phyloP scores from a whole-genome alignment of 2,329 filamentous ascomycete species.

The Fusarium mangiferae region DNA sequence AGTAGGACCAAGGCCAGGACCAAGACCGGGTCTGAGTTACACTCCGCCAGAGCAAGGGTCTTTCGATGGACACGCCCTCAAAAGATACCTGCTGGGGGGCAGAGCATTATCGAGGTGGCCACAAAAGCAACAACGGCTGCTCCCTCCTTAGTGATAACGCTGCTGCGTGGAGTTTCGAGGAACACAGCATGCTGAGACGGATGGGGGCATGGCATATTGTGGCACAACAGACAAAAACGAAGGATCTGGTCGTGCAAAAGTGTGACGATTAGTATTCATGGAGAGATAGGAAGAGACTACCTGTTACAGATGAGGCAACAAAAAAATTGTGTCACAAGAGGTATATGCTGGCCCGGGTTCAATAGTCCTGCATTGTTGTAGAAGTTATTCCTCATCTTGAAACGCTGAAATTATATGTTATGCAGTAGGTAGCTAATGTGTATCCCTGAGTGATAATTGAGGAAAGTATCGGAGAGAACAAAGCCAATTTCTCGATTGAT shows the following conservation, averaged over 20 bases:
- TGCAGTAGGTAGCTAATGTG: background rate
- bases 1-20: slow-evolving; percentile 5
- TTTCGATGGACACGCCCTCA: background rate
- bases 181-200: slow-evolving; percentile 5
- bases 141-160: background rate
- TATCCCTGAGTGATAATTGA: background rate
- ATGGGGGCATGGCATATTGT: slow-evolving; percentile 10
- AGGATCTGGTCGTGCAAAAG: background rate
- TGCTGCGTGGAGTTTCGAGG: background rate
- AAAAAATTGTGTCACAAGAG: slow-evolving; percentile 4
- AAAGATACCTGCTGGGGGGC: background rate
- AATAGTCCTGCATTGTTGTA: background rate
- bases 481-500: slow-evolving; percentile 4
- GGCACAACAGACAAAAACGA: background rate
- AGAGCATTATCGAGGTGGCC: background rate
- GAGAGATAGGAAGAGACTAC: background rate
- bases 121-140: background rate
- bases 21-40: background rate
- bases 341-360: background rate
- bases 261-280: background rate
- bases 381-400: background rate
- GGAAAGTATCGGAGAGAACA: background rate
- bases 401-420: background rate
- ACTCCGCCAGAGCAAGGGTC: slow-evolving; percentile 7
- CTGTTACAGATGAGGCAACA: slow-evolving; percentile 23